Evolutionary conservation across 352 stramenopile genomes (phyloP), one percentile per base, ranked within the genome.

Genomic region (Phytophthora europaea): DNA sequence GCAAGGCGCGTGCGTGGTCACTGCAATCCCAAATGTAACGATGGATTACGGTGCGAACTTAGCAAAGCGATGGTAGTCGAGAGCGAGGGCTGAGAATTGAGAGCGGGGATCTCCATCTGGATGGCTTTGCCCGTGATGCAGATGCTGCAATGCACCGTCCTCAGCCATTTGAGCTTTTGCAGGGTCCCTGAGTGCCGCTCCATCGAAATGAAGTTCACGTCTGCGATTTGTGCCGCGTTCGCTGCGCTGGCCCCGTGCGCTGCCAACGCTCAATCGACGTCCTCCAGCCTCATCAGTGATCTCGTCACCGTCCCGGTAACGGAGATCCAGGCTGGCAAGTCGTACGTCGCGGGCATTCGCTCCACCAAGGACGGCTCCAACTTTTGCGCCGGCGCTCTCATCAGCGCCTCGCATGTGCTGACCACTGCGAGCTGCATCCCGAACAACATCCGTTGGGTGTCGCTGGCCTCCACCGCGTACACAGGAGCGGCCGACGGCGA

Each of bases 371-470:
- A 75, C 28, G 78, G 63, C 58, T 9, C 34, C 47, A 81, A 81
- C 48, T 78, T 79, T 18, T 81, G 74, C 52, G 43, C 58, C 1
- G 74, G 74, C 20, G 61, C 57, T 51, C 83, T 94, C 56, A 90
- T 92, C 71, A 65, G 71, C 4, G 70, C 87, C 0, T 78, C 31
- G 6, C 79, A 87, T 53, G 74, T 81, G n/a, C n/a, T 81, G 6
- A 81, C 70, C 6, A 61, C 76, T 4, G 77, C 84, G 26, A 79
- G 80, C 61, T 93, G 84, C 62, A 78, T 81, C 43, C 43, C 58
- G 13, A 76, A 78, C 52, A 65, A 72, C n/a, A 85, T 88, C 65
- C 70, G 74, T 10, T 89, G 82, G 69, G 84, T 84, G 0, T 80
- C 79, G 2, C 52, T 93, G 18, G 87, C 85, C 31, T 84, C 85